These are phyloP conservation scores for Pouteria glomerata DNA, from an alignment of 148 eudicot genomes.

Conservation along the genomic window DNA sequence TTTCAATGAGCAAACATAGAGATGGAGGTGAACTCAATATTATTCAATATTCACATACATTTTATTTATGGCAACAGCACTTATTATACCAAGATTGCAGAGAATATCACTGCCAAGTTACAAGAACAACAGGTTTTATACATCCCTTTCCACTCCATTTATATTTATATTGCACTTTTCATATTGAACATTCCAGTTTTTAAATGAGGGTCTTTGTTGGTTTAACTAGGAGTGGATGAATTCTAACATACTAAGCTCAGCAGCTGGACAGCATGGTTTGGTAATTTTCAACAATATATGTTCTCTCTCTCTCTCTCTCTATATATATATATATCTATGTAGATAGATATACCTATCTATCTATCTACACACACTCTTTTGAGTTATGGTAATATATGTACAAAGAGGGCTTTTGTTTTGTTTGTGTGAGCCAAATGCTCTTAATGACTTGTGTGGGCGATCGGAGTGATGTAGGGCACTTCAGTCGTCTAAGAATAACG, in stretches of 20 bases:
- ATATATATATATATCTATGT: no score
- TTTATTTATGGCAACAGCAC: slow-evolving; percentile 37
- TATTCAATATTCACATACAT: neutral
- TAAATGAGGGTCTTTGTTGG: slow-evolving; percentile 6
- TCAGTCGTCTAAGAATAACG: no score
- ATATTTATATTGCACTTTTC: neutral
- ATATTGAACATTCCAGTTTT: neutral
- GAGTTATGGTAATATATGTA: neutral
- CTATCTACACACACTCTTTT: neutral
- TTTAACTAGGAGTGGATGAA: slow-evolving; percentile 33
- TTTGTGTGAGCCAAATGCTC: neutral
- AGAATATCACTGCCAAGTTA: slow-evolving; percentile 44
- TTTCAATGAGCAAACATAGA: slow-evolving; percentile 6
- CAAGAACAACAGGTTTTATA: slow-evolving; percentile 63
- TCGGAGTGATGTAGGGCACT: no score
- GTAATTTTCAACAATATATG: slow-evolving; percentile 18
- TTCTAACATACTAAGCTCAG: slow-evolving; percentile 19
- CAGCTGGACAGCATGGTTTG: slow-evolving; percentile 13
- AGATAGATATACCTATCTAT: no score
- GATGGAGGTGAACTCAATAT: neutral
- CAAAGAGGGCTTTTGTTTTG: neutral
- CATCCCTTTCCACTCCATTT: slow-evolving; percentile 5
- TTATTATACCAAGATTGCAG: slow-evolving; percentile 42
- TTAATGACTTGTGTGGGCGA: no score
- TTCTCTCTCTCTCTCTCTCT: slow-evolving; percentile 4